Percentiles rank a stretch among this genome's conserved stretches.
These are phyloP conservation scores for Eremomyces bilateralis DNA, from an alignment of 495 filamentous ascomycete genomes.

Conservation along the genomic window DNA sequence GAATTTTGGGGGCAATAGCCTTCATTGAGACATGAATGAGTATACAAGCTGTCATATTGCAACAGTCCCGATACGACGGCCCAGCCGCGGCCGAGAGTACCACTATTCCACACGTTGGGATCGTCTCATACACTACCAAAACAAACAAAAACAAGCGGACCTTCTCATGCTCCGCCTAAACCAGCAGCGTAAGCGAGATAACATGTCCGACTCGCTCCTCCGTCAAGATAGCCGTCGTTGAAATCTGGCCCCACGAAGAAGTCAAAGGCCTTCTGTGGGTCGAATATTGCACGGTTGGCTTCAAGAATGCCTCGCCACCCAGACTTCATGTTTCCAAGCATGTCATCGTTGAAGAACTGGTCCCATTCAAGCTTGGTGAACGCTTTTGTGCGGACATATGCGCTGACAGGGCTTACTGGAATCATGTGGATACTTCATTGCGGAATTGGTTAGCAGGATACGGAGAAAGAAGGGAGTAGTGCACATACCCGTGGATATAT, in stretches of 20 bases:
- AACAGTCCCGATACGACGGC: no score
- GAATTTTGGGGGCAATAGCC: no score
- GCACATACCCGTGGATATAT: conserved; percentile 61
- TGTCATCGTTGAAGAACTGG: conserved; percentile 41
- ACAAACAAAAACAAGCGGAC: no score
- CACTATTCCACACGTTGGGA: no score
- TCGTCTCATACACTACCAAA: no score
- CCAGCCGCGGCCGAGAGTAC: no score
- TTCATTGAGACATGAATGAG: no score
- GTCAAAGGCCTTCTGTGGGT: conserved; percentile 44
- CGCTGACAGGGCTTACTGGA: conserved; percentile 51
- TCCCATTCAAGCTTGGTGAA: conserved; percentile 82
- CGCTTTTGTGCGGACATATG: conserved; percentile 37
- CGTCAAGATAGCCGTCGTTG: conserved; percentile 54
- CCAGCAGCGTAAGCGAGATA: conserved; percentile 65
- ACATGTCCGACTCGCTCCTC: conserved; percentile 73
- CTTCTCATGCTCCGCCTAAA: conserved; percentile 10
- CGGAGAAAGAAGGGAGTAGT: not conserved
- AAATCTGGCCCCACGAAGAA: conserved; percentile 55
- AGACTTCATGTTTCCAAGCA: conserved; percentile 36
- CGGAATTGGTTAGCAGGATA: not conserved
- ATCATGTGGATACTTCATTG: conserved; percentile 64
- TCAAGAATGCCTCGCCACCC: conserved; percentile 79
- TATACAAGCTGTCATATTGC: no score
- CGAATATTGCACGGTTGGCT: conserved; percentile 57